Evolutionary conservation across 352 stramenopile species (phyloP), one percentile per base, ranked within the genome.

Genomic region (Pythium sp.): DNA sequence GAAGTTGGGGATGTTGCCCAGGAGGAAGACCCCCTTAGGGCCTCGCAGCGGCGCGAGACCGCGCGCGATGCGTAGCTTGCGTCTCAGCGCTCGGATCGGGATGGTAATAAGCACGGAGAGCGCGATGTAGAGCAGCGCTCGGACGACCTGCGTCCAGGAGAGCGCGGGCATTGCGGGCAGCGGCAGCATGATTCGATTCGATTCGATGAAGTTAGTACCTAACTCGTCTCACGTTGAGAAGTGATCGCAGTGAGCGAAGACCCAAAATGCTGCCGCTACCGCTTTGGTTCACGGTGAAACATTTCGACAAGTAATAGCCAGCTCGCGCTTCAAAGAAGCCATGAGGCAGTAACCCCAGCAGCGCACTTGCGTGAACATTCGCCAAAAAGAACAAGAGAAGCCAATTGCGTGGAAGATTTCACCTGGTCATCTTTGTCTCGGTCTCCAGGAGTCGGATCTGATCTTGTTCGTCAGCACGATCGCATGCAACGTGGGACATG

Each of bases 1-100:
- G 53, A 85, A 85, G 15, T 68, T 63, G 14, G 82, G 82, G 64
- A 90, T 84, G 43, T 81, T 86, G 22, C 82, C 82, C 0, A 90
- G 70, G 15, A 90, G 32, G 41, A 75, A 85, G 7, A 71, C 71
- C 15, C 82, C 80, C 46, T 69, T 72, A 24, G 82, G 75, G 2
- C 82, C 82, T 0, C 55, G 62, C 15, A 90, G 54, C 41, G 80
- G 78, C 14, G 72, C 75, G 7, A 90, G 55, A 3, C 78, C 78
- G 9, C 68, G 66, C n/a, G 80, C 78, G 67, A 88, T 88, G 2
- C 80, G 71, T 18, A 89, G 67, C 61, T 90, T 90, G 55, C 77
- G 82, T 3, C 68, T 65, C 54, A 88, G 51, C 11, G 71, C 62
- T 20, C 26, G 41, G 20, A 58, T 11, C 20, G 43, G 20, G 9